Base-by-base conservation (phyloP, 352 stramenopile genomes). In the Globisporangium megalacanthum region DNA sequence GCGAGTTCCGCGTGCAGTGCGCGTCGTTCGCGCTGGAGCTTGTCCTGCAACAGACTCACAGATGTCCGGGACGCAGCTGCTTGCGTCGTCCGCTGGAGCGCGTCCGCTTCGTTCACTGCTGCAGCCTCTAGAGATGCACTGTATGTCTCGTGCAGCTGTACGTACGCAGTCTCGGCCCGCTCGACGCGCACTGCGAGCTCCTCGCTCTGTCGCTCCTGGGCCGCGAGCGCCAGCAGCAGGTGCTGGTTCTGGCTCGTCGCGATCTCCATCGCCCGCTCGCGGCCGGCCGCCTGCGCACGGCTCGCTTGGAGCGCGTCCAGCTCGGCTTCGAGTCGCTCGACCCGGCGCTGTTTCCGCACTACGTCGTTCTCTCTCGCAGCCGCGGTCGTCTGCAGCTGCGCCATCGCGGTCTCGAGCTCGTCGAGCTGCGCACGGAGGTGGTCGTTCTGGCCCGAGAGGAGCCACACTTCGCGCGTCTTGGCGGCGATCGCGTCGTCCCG, bases 211-310 rank as follows among this genome's bases (percentile, higher is more conserved):
- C 54, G 56, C 66, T 93, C 83, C 49, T 89, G 73, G 0, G 69
- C 63, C 39, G 87, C 73, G 1, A 93, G 68, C 5, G 73, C 77
- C 44, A 88, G 73, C 17, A 91, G 52, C 7, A 93, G 56, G 47
- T 83, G 86, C 7, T 77, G 68, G 35, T 91, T 93, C 61, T 93
- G 83, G 6, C 70, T 79, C 11, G 79, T 85, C 4, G 78, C 80
- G 25, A 93, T 86, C 56, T 89, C 79, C 56, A 93, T 85, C 4
- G 83, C 80, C 2, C 75, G 73, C 51, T 93, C 80, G 1, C 75
- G 73, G 1, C 80, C 83, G 60, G 86, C 64, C 0, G 72, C 67
- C 53, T 88, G 77, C 44, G 77, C 80, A 5, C 58, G 61, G 52
- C 61, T 72, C 15, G 75, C 71, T 36, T 89, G 66, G 4, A 89